Base-by-base conservation (phyloP, 2,329 filamentous ascomycete genomes). In the Aspergillus alliaceus region DNA sequence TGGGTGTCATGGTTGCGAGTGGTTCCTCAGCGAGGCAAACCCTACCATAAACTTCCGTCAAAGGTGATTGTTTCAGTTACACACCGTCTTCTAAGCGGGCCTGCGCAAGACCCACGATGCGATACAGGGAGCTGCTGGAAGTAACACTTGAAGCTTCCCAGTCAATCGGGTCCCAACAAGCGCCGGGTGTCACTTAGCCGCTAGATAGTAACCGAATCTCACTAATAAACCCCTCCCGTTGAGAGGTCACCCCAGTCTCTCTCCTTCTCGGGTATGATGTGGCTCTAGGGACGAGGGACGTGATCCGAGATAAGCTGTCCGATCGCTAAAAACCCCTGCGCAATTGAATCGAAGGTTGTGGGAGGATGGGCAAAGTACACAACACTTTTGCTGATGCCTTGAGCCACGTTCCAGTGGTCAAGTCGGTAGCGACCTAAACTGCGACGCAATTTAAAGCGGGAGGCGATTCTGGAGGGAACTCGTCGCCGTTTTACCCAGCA, bases 1-100 rank as follows among this genome's bases (percentile, higher is more conserved):
- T 78, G 27, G 71, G 76, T 48, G 71, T 68, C 74, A 77, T 75
- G 66, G 11, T 37, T 22, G 15, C 6, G 22, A 22, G 9, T 11
- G 27, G n/a, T 29, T 42, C 20, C 34, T 32, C 37, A 18, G 20
- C 14, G 11, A 27, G n/a, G 11, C 1, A n/a, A 18, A 27, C 3
- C 12, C 20, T 7, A 44, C 11, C 24, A 27, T 27, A 27, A 44
- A 27, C 24, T 8, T 44, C 3, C 24, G 15, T 27, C 15, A n/a
- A 44, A 44, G 7, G 9, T 29, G 24, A 18, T 27, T 29, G 14
- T 11, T 44, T 44, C 15, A 15, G 27, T 29, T n/a, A 44, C 24
- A 7, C 40, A 44, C 24, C 8, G 8, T 44, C 15, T 7, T 5
- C 40, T 44, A n/a, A 27, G 40, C 24, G 15, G 40, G 14, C 24